These are phyloP conservation scores for Gracilariopsis chorda DNA, from an alignment of 23 red algal genomes.

Conservation along the genomic window DNA sequence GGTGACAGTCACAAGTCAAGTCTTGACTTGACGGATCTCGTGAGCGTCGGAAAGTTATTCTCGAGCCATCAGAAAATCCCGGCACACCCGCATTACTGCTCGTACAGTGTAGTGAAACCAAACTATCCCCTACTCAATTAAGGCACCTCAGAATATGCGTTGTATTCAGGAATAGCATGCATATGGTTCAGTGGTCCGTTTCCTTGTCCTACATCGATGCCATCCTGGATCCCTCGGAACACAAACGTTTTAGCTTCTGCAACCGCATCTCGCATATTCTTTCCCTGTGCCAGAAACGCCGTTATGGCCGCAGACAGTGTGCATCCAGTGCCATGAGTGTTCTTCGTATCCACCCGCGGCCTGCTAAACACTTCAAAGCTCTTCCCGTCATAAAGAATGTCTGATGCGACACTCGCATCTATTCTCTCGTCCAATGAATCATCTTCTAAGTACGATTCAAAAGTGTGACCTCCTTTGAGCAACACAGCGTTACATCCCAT, in stretches of 20 bases:
- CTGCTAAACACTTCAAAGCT: constrained; percentile 49
- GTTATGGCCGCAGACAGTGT: constrained; percentile 84
- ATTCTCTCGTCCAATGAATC: neutral
- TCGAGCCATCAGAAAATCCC: too few relatives aligned
- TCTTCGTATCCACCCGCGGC: constrained; percentile 70
- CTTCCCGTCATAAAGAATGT: constrained; percentile 80
- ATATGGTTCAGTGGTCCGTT: constrained; percentile 88
- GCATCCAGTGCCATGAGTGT: constrained; percentile 97
- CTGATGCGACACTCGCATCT: constrained; percentile 35
- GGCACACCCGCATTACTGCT: too few relatives aligned
- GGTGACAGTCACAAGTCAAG: too few relatives aligned
- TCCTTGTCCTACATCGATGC: constrained; percentile 61
- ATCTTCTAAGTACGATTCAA: neutral
- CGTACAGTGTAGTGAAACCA: too few relatives aligned
- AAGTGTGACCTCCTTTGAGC: constrained; percentile 91
- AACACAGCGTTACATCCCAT: constrained; percentile 71
- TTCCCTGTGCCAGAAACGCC: constrained; percentile 78
- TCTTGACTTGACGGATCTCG: too few relatives aligned
- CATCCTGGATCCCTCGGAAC: constrained; percentile 56
- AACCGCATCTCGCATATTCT: constrained; percentile 55
- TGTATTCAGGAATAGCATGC: constrained; percentile 11
- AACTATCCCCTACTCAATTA: too few relatives aligned
- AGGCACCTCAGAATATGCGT: too few relatives aligned
- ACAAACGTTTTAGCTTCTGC: constrained; percentile 74
- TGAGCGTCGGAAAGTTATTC: too few relatives aligned